Evolutionary conservation across 2,329 filamentous ascomycete species (phyloP), one percentile per base, ranked within the genome.

Genomic region (Fusarium sp.): DNA sequence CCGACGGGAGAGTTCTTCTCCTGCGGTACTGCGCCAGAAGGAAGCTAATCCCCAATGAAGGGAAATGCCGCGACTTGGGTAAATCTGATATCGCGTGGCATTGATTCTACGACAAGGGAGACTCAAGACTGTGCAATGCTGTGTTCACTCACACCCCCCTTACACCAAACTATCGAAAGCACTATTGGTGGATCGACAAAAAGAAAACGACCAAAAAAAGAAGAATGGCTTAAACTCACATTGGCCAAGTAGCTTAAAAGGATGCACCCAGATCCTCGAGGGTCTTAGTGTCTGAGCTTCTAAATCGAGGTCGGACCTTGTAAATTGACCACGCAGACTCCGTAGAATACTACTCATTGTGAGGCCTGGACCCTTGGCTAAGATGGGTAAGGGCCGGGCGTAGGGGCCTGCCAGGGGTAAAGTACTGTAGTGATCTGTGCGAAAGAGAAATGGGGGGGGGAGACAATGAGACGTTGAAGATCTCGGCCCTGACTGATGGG

Each of bases 221-320:
- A 40, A 45, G 14, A 30, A 16, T 16, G n/a, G 25, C 4, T 16
- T n/a, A 30, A 30, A 52, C 62, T 65, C 22, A 65, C 62, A 59
- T 7, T 65, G 46, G 22, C 61, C 45, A 7, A 65, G 32, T 14
- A 65, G 53, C 52, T 52, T 65, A 52, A 65, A 29, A 41, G 61
- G 61, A 29, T 65, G 60, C 10, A 29, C 32, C 61, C 60, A 65
- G 20, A 42, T 6, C 8, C 25, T 37, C 8, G 40, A 52, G 22
- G 62, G 61, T 42, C 52, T 65, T 32, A 42, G 52, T 51, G 52
- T 37, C 27, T 65, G 61, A 5, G 63, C 61, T 67, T 67, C 63
- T 66, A 66, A 54, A 61, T 66, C 61, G 55, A 66, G 61, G 16
- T 65, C 52, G 14, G 25, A 3, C 29, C 63, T 54, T 20, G 61